These are phyloP conservation scores for Saccharomycopsis sp. DNA, from an alignment of 805 yeast species.

Conservation along the genomic window DNA sequence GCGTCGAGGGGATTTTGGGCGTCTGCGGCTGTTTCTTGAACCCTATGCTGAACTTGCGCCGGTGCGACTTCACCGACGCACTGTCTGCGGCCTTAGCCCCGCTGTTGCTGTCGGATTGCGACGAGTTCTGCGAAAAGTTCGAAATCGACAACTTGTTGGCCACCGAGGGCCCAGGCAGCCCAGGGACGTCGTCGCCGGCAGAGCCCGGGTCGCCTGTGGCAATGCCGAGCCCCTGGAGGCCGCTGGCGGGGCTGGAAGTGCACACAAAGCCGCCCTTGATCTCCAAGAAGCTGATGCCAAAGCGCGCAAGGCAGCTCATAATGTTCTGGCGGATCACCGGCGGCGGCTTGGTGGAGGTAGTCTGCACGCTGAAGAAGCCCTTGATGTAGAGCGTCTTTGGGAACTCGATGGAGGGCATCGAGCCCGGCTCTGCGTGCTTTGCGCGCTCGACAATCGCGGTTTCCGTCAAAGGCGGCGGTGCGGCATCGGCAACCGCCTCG, in stretches of 20 bases:
- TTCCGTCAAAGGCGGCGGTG: slow-evolving; percentile 35
- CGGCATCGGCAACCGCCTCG: slow-evolving; percentile 40
- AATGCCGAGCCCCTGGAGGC: slow-evolving; percentile 21
- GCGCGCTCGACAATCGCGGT: slow-evolving; percentile 42
- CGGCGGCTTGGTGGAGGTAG: slow-evolving; percentile 87
- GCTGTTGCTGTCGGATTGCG: slow-evolving; percentile 17
- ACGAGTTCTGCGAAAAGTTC: slow-evolving; percentile 17
- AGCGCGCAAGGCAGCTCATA: slow-evolving; percentile 63
- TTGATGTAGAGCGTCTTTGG: slow-evolving; percentile 86
- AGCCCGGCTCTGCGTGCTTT: slow-evolving; percentile 57
- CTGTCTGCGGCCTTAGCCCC: neutral
- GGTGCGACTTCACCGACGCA: slow-evolving; percentile 11
- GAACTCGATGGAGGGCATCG: slow-evolving; percentile 91
- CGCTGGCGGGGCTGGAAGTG: slow-evolving; percentile 26
- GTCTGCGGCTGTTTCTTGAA: slow-evolving; percentile 20
- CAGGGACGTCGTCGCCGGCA: neutral
- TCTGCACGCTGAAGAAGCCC: slow-evolving; percentile 91
- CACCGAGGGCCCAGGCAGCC: neutral
- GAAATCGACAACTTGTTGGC: slow-evolving; percentile 14
- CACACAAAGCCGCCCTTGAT: slow-evolving; percentile 93
- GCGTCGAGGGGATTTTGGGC: slow-evolving; percentile 21
- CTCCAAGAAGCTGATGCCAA: slow-evolving; percentile 79
- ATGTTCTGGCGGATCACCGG: slow-evolving; percentile 83
- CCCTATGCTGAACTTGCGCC: slow-evolving; percentile 25
- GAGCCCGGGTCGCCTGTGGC: neutral